phyloP scores from a whole-genome alignment of 129 eudicot genomes.

The Scalesia atractyloides region DNA sequence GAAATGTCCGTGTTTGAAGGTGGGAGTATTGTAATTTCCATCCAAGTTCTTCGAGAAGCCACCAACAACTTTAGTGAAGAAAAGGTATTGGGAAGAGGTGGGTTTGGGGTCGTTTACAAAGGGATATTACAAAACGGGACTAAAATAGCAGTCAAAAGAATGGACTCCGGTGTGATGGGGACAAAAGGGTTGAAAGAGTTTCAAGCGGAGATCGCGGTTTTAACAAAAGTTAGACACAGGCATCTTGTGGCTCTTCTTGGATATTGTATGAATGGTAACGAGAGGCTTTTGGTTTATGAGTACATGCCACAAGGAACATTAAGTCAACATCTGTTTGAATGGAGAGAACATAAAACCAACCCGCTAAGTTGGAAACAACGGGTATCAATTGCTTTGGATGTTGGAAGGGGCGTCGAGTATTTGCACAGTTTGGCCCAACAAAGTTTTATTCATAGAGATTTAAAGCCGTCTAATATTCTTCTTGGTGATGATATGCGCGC shows the following conservation, averaged over 20 bases:
- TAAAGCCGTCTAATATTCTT: slow-evolving; percentile 25
- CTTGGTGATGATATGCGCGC: slow-evolving; percentile 21
- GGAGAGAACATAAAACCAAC: neutral
- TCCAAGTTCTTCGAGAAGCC: slow-evolving; percentile 5
- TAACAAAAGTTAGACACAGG: slow-evolving; percentile 14
- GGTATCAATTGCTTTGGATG: slow-evolving; percentile 19
- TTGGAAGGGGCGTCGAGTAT: slow-evolving; percentile 20
- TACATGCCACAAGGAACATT: slow-evolving; percentile 18
- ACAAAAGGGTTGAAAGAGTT: slow-evolving; percentile 20
- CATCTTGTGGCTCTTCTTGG: slow-evolving; percentile 23
- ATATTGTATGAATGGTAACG: slow-evolving; percentile 19
- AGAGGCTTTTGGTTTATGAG: slow-evolving; percentile 17
- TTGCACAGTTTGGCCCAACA: slow-evolving; percentile 14
- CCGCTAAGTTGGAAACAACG: slow-evolving; percentile 17
- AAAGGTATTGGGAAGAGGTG: slow-evolving; percentile 18
- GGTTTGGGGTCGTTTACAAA: slow-evolving; percentile 18
- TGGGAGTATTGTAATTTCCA: slow-evolving; percentile 3
- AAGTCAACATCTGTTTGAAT: slow-evolving; percentile 20
- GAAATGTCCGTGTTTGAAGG: slow-evolving; percentile 4
- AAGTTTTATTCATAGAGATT: slow-evolving; percentile 20
- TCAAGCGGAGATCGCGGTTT: slow-evolving; percentile 2
- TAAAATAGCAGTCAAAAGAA: slow-evolving; percentile 13
- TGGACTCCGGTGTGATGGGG: slow-evolving; percentile 6
- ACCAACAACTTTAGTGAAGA: slow-evolving; percentile 12
- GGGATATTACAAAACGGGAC: neutral